Conservation (phyloP, 2,329 filamentous ascomycete genomes). For the Penicillium paneum region DNA sequence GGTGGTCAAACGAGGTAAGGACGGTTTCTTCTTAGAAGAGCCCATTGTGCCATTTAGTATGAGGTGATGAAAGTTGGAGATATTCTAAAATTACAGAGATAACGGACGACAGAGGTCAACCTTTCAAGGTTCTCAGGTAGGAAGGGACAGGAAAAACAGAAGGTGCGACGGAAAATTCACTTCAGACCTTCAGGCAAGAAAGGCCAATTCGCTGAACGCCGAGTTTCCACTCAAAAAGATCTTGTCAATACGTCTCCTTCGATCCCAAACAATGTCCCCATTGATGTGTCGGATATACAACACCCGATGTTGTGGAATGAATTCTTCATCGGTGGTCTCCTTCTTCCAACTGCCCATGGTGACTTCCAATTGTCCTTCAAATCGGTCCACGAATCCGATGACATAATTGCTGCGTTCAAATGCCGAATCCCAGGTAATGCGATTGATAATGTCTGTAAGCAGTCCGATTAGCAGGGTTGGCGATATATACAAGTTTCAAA, state of each 20-base stretch:
- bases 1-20: conserved; percentile 19
- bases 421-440: conserved; percentile 50
- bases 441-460: conserved; percentile 45
- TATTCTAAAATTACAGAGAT: neutral
- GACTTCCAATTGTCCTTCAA: conserved; percentile 50
- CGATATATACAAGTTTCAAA: neutral
- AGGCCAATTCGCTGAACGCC: conserved; percentile 29
- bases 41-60: conserved; percentile 11
- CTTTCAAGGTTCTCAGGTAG: neutral
- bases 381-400: conserved; percentile 55
- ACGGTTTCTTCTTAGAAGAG: conserved; percentile 10
- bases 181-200: conserved; percentile 19
- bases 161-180: neutral
- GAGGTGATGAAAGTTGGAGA: neutral
- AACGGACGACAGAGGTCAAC: no score
- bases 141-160: neutral
- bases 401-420: conserved; percentile 47
- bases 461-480: neutral
- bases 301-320: conserved; percentile 56
- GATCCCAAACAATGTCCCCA: conserved; percentile 51
- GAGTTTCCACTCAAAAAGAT: conserved; percentile 47
- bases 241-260: conserved; percentile 46
- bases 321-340: conserved; percentile 55
- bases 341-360: conserved; percentile 51
- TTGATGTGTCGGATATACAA: conserved; percentile 45